Base-by-base conservation (phyloP, 2,329 filamentous ascomycete species). In the Ramularia collo-cygni region DNA sequence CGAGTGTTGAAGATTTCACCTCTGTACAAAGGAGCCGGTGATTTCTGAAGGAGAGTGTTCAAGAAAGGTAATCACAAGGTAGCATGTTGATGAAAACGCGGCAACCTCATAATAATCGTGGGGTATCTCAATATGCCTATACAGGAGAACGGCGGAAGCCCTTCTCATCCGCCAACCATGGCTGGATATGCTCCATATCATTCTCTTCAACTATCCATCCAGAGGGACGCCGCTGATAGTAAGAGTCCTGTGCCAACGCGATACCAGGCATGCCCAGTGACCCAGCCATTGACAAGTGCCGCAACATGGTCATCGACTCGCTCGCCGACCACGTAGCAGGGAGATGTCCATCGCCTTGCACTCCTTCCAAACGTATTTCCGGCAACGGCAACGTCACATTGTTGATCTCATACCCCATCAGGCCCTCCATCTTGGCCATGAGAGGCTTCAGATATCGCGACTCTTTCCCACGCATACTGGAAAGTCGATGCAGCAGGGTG, bases 381-480 rank as follows among this genome's bases (percentile, higher is more conserved):
- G 55, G 52, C 13, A 49, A 40, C 6, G 51, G 48, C 8, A 56
- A 28, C 3, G 52, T 49, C 15, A 43, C 45, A 16, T 39, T 42
- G 37, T 40, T 43, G 2, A 58, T 27, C 12, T 53, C 52, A 36
- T 54, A 55, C 14, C 52, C 58, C 10, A 59, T 37, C 2, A 61
- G 44, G 16, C 51, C 57, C 29, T 60, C 57, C 40, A 56, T 48
- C 35, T 60, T 61, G 10, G 44, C 37, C 47, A 61, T 54, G 10
- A 62, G 48, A 9, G 59, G 59, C n/a, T 53, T 50, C 5, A 62
- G 47, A 46, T 62, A 62, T 12, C 58, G 53, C 2, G 50, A 55
- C 27, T 61, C 58, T 40, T 57, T 61, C 12, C 59, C 59, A 13
- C 59, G 54, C 46, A 62, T 62, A 40, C 46, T 53, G n/a, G 57